Evolutionary conservation across 768 basidiomycete genomes (phyloP), one percentile per base, ranked within the genome.

Genomic region (Tricholoma matsutake): DNA sequence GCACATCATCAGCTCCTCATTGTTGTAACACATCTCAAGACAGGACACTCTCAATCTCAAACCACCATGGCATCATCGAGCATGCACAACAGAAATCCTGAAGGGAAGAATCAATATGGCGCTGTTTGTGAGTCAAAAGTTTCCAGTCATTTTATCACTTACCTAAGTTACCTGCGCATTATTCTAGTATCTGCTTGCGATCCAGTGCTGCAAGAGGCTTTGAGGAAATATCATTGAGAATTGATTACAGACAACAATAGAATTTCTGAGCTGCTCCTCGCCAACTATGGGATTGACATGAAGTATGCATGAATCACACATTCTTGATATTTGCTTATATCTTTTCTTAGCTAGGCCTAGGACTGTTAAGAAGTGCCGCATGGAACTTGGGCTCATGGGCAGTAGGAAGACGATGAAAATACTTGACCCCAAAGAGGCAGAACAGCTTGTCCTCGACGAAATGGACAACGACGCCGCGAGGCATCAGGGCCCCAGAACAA

Each of bases 401-500:
- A 51, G 47, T 51, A 29, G 47, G 11, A 28, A 25, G 25, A 51
- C 22, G 5, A 28, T 51, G 25, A 51, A 29, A 29, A 29, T 29
- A 6, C 47, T 51, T 29, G 22, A 25, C 22, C 25, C 22, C 25
- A 51, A 51, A 51, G 47, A 51, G 22, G 25, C 10, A 13, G 47
- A 51, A 29, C 47, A 51, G 47, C 49, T 54, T 6, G 65, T 75
- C 10, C 49, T 73, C 4, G 43, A 66, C 6, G 49, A 68, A 47
- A 64, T 72, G 45, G 68, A 66, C 11, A 53, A 63, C 4, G 72
- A 75, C 54, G 60, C 61, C 14, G 37, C 65, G 1, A 47, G 45
- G 13, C 45, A 47, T 22, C 45, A 47, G 45, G 45, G 45, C 45
- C 45, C 45, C 45, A 22, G 45, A 47, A 47, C 45, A 47, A 63